These are phyloP conservation scores for Areca catechu DNA, from an alignment of 176 grass and related monocot genomes.

Conservation along the genomic window DNA sequence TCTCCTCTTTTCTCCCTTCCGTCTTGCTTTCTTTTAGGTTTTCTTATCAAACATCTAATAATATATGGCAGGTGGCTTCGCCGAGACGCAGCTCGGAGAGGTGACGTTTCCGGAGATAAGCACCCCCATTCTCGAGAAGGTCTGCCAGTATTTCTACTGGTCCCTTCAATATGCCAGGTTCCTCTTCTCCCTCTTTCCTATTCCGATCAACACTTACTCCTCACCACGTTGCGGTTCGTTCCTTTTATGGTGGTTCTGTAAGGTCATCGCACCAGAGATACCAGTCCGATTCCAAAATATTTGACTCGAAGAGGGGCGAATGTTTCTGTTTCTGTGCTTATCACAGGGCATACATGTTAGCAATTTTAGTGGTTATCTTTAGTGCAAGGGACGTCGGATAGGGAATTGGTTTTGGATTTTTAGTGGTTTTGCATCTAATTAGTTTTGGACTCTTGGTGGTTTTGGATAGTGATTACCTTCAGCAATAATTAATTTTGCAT, in stretches of 20 bases:
- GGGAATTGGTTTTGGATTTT: no score
- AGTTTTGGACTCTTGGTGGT: no score
- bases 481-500: no score
- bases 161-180: constrained; percentile 74
- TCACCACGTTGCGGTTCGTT: neutral
- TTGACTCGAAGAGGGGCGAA: no score
- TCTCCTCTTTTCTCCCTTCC: neutral
- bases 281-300: no score
- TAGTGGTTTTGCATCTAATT: no score
- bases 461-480: no score
- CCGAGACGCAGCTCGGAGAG: constrained; percentile 64
- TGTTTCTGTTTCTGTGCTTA: no score
- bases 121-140: constrained; percentile 70
- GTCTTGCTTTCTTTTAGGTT: neutral
- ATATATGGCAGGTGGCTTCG: constrained; percentile 34
- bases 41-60: neutral
- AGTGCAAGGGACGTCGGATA: no score
- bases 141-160: constrained; percentile 98
- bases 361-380: no score
- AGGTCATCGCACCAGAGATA: neutral
- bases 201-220: neutral
- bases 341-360: no score
- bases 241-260: neutral
- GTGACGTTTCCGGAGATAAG: constrained; percentile 89
- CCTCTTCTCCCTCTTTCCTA: neutral